Evolutionary conservation across 257 asterid genomes (phyloP).

Genomic region (Henckelia pumila): DNA sequence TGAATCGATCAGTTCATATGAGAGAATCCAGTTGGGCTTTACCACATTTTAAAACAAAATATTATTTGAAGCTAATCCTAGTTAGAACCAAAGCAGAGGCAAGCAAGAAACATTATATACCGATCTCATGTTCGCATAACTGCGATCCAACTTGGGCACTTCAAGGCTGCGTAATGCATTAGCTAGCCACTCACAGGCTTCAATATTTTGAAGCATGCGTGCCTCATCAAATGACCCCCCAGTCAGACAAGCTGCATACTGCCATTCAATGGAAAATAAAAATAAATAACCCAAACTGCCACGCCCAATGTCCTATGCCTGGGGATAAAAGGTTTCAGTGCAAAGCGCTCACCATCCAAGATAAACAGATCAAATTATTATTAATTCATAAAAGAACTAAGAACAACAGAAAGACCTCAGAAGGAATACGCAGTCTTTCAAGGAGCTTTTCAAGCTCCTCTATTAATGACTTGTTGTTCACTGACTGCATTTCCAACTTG

Average conservation of each 20-base stretch:
- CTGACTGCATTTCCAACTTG: slow-evolving; percentile 96
- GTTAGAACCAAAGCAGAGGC: slow-evolving; percentile 17
- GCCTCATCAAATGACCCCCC: slow-evolving; percentile 94
- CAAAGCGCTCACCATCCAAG: slow-evolving; percentile 19
- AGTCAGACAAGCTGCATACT: slow-evolving; percentile 66
- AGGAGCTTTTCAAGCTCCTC: slow-evolving; percentile 96
- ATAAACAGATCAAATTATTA: slow-evolving; percentile 9
- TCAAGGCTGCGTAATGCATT: slow-evolving; percentile 63
- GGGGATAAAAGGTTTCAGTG: slow-evolving; percentile 4
- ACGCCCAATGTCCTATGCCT: slow-evolving; percentile 8
- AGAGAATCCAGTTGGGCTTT: slow-evolving; percentile 4
- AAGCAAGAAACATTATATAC: slow-evolving; percentile 49
- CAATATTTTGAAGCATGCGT: slow-evolving; percentile 82
- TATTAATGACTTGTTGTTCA: slow-evolving; percentile 77
- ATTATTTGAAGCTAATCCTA: slow-evolving; percentile 8
- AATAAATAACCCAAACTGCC: slow-evolving; percentile 24
- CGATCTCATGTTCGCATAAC: slow-evolving; percentile 64
- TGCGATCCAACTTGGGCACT: slow-evolving; percentile 73
- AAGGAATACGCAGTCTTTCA: slow-evolving; percentile 70
- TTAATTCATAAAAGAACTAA: slow-evolving; percentile 7
- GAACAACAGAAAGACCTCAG: slow-evolving; percentile 57
- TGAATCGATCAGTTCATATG: slow-evolving; percentile 2
- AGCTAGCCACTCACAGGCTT: slow-evolving; percentile 94
- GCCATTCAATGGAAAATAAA: slow-evolving; percentile 33
- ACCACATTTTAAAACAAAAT: slow-evolving; percentile 12